Evolutionary conservation across 2,329 filamentous ascomycete species (phyloP), one percentile per base, ranked within the genome.

Genomic region (Trichoderma cornu-damae): DNA sequence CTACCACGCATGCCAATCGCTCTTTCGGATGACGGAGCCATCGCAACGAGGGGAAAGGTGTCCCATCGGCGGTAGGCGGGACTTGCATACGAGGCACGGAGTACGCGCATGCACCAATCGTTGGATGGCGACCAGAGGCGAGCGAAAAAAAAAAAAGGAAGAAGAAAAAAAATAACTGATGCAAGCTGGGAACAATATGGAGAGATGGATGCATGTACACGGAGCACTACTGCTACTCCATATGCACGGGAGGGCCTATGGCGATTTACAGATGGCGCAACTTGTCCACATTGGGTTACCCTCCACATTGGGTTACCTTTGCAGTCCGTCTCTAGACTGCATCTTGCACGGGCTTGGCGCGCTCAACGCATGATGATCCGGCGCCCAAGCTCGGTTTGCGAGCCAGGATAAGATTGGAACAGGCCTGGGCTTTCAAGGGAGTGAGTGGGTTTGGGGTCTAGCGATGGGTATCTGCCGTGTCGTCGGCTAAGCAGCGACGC

Each of bases 401-500:
- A 30, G 22, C 35, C 22, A 28, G 48, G 24, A 37, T 30, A 24
- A 2, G 14, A 40, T 51, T 32, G 50, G 51, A 54, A 54, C 51
- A 54, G 51, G n/a, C n/a, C 32, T 30, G 32, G 51, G 38, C 51
- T 30, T n/a, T 20, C n/a, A 11, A 44, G 40, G 30, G 28, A 35
- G n/a, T 7, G 20, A 24, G 35, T 22, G 14, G 16, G n/a, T 24
- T n/a, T n/a, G 8, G n/a, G 46, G 32, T n/a, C 30, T 44, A 28
- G 30, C 22, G 35, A 54, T 34, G 40, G 37, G 32, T 20, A 46
- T 46, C 51, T 54, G 51, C 32, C 32, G 32, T 54, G 42, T 37
- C 14, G 42, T 54, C 51, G 51, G 51, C 30, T 54, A 54, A 54
- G 40, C 51, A 50, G 47, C 47, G 22, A 9, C 20, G 14, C 34